A percentile compares a stretch with the other conserved stretches of the same genome.
These are phyloP conservation scores for Candida maesae DNA, from an alignment of 805 yeast species.

Conservation along the genomic window DNA sequence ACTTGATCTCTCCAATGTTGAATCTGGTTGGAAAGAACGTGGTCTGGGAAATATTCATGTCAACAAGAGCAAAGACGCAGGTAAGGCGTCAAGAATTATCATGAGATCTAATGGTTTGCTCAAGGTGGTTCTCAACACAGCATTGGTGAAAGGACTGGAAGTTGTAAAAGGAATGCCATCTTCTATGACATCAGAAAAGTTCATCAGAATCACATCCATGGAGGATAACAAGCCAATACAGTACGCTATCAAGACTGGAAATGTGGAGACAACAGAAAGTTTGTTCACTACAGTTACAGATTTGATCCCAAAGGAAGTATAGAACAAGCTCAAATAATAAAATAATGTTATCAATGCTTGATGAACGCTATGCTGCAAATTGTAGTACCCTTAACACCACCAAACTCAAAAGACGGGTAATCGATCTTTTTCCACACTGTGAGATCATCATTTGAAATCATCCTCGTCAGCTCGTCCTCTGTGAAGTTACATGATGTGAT, in stretches of 20 bases:
- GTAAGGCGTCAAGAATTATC: slow-evolving; percentile 64
- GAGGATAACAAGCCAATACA: slow-evolving; percentile 70
- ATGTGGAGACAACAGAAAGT: slow-evolving; percentile 54
- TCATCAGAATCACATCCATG: slow-evolving; percentile 67
- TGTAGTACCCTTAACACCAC: slow-evolving; percentile 85
- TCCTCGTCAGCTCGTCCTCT: slow-evolving; percentile 60
- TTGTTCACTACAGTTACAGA: slow-evolving; percentile 48
- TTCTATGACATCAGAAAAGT: slow-evolving; percentile 80
- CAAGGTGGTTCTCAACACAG: slow-evolving; percentile 75
- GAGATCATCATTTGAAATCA: slow-evolving; percentile 45
- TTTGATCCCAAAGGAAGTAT: slow-evolving; percentile 21
- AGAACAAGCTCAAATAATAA: slow-evolving; percentile 1
- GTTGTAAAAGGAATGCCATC: slow-evolving; percentile 80
- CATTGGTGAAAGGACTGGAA: slow-evolving; percentile 58
- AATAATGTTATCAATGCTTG: slow-evolving; percentile 24
- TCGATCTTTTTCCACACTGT: slow-evolving; percentile 60
- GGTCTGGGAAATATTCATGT: slow-evolving; percentile 88
- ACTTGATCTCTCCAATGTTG: slow-evolving; percentile 58
- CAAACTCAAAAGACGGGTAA: slow-evolving; percentile 84
- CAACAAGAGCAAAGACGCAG: slow-evolving; percentile 38
- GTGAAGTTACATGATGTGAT: slow-evolving; percentile 96
- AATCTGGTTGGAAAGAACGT: slow-evolving; percentile 92
- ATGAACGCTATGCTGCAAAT: slow-evolving; percentile 83
- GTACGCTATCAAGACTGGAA: slow-evolving; percentile 73
- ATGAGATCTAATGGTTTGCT: slow-evolving; percentile 90